phyloP scores from a whole-genome alignment of 2,329 filamentous ascomycete genomes.

The Septoria linicola region DNA sequence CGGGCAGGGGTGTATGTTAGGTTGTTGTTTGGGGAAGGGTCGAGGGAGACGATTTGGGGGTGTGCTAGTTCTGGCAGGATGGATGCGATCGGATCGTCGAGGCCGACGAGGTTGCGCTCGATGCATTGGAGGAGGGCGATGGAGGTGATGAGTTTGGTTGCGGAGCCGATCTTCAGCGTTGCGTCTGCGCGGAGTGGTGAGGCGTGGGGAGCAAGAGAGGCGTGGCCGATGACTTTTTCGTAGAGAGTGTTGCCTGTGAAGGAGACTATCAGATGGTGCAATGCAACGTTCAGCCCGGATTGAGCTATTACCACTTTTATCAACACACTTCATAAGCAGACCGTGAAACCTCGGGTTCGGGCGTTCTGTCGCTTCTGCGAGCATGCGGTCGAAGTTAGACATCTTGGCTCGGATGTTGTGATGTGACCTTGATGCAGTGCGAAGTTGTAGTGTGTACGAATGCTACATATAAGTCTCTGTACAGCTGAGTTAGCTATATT shows the following conservation, averaged over 20 bases:
- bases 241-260: conserved; percentile 14
- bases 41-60: conserved; percentile 22
- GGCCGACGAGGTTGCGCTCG: conserved; percentile 50
- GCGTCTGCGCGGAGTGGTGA: conserved; percentile 33
- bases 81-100: conserved; percentile 48
- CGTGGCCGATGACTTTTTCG: conserved; percentile 24
- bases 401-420: neutral
- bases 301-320: conserved; percentile 8
- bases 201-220: conserved; percentile 16
- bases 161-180: conserved; percentile 35
- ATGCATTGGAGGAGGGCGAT: conserved; percentile 56
- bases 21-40: neutral
- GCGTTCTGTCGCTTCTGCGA: conserved; percentile 7
- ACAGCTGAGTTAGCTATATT: too few species aligned
- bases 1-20: neutral
- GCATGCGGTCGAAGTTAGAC: conserved; percentile 9
- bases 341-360: conserved; percentile 13
- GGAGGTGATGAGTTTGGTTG: conserved; percentile 50
- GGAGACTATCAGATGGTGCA: neutral
- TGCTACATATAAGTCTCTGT: too few species aligned
- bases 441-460: neutral
- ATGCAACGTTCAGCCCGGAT: neutral
- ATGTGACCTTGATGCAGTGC: too few species aligned
- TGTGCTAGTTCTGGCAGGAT: conserved; percentile 50
- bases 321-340: conserved; percentile 14